Evolutionary conservation across 305 asterid species (phyloP).

Genomic region (Lippia alba): DNA sequence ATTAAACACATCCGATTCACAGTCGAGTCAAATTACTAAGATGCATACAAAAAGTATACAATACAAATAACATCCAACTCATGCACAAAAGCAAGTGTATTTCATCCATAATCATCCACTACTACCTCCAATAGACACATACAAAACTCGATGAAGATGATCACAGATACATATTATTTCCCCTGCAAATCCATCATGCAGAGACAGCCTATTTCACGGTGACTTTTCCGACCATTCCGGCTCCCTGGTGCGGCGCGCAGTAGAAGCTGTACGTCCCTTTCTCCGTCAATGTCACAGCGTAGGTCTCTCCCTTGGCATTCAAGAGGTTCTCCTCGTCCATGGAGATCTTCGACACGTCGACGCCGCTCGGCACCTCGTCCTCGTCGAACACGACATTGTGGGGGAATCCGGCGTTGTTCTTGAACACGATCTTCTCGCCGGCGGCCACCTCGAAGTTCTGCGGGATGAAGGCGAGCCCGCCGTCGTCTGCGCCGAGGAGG

Average conservation of each 20-base stretch:
- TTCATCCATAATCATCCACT: neutral
- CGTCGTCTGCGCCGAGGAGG: slow-evolving; percentile 65
- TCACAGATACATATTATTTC: neutral
- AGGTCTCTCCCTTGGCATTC: slow-evolving; percentile 71
- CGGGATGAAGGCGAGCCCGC: slow-evolving; percentile 63
- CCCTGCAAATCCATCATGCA: neutral
- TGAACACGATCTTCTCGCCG: slow-evolving; percentile 79
- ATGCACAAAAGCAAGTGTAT: slow-evolving; percentile 18
- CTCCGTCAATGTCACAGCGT: slow-evolving; percentile 64
- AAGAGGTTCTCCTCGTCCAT: slow-evolving; percentile 68
- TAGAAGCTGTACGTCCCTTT: slow-evolving; percentile 81
- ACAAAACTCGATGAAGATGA: slow-evolving; percentile 33
- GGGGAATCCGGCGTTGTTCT: slow-evolving; percentile 86
- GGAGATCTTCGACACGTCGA: slow-evolving; percentile 69
- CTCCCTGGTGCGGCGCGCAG: slow-evolving; percentile 87
- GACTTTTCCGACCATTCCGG: slow-evolving; percentile 86
- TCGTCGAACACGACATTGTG: slow-evolving; percentile 88
- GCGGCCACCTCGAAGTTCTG: slow-evolving; percentile 53
- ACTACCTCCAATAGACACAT: neutral
- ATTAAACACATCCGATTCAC: too few species aligned
- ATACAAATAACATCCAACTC: slow-evolving; percentile 23
- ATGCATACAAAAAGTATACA: neutral
- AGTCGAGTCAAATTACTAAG: too few species aligned
- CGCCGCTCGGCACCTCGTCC: slow-evolving; percentile 80
- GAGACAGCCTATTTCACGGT: slow-evolving; percentile 59